Base-by-base conservation (phyloP, 106 monocot genomes). In the Narthecium ossifragum region DNA sequence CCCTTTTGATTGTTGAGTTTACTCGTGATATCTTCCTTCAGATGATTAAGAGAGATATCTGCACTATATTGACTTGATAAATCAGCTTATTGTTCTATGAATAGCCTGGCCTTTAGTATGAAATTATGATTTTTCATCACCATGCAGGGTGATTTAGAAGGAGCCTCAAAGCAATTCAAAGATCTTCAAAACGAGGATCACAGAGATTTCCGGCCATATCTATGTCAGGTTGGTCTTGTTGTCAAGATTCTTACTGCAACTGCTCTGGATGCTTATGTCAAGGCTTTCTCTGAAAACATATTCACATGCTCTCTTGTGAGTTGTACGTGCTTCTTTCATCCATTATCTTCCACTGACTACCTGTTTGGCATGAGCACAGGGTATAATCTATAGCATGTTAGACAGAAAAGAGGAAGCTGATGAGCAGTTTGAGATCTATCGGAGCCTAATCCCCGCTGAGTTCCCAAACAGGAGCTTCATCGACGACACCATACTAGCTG, bases 201-300 rank as follows among this genome's bases (percentile, higher is more conserved):
- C 29, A 67, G 83, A 73, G 93, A 94, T 66, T 94, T 94, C 62
- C 65, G 93, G 18, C 89, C 93, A 20, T 83, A 83, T 68, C 85
- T 94, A 11, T 94, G 83, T 53, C 82, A 86, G 90, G 93, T 94
- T 76, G 15, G 13, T 31, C 25, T 20, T 2, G 29, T 51, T 56
- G 11, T 43, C 14, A 4, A 26, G 60, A n/a, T n/a, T n/a, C n/a
- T n/a, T n/a, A n/a, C n/a, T n/a, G n/a, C n/a, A n/a, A n/a, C n/a
- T n/a, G n/a, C n/a, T n/a, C n/a, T n/a, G n/a, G n/a, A n/a, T n/a
- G n/a, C n/a, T n/a, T n/a, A n/a, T n/a, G n/a, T n/a, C 60, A 60
- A 52, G 14, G 14, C 10, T 5, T 11, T 4, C 48, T 49, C 6
- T 21, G 14, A n/a, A 21, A 49, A 49, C 48, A n/a, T 21, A 49